phyloP scores from a whole-genome alignment of 345 rosid genomes.

The Physaria fendleri region DNA sequence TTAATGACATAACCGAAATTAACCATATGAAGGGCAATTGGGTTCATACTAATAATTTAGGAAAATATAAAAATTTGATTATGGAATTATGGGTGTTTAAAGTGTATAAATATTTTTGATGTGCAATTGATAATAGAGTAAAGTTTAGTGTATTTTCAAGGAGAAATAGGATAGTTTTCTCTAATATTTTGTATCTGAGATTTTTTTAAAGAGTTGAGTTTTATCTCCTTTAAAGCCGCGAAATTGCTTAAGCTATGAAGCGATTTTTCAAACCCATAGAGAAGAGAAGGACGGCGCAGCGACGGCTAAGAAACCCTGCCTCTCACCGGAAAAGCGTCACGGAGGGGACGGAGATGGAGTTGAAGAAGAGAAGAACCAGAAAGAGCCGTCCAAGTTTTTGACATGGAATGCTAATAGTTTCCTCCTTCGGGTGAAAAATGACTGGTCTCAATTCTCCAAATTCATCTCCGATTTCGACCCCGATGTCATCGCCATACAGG shows the following conservation, averaged over 20 bases:
- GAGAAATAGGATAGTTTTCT: too few relatives aligned
- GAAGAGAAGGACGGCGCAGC: constrained; percentile 63
- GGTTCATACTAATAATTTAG: too few relatives aligned
- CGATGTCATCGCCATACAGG: constrained; percentile 87
- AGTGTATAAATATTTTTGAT: too few relatives aligned
- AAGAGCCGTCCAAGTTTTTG: constrained; percentile 68
- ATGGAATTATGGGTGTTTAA: too few relatives aligned
- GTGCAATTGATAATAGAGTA: too few relatives aligned
- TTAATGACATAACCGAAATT: too few relatives aligned
- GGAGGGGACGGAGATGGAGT: constrained; percentile 14
- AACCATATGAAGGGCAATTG: too few relatives aligned
- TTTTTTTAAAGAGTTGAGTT: neutral
- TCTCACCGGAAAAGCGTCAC: constrained; percentile 31
- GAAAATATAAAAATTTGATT: too few relatives aligned
- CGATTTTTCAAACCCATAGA: constrained; percentile 90
- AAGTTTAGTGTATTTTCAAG: too few relatives aligned
- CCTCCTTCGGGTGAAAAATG: constrained; percentile 82
- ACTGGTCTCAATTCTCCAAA: constrained; percentile 75
- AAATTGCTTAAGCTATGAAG: constrained; percentile 45
- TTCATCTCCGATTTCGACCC: constrained; percentile 65
- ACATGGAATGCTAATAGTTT: constrained; percentile 97
- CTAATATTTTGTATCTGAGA: neutral
- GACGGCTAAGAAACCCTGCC: constrained; percentile 62
- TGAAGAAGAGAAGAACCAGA: constrained; percentile 25
- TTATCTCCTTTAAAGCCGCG: neutral